Evolutionary conservation across 2,329 filamentous ascomycete genomes (phyloP), one percentile per base, ranked within the genome.

Genomic region (Phyllosticta paracitricarpa): DNA sequence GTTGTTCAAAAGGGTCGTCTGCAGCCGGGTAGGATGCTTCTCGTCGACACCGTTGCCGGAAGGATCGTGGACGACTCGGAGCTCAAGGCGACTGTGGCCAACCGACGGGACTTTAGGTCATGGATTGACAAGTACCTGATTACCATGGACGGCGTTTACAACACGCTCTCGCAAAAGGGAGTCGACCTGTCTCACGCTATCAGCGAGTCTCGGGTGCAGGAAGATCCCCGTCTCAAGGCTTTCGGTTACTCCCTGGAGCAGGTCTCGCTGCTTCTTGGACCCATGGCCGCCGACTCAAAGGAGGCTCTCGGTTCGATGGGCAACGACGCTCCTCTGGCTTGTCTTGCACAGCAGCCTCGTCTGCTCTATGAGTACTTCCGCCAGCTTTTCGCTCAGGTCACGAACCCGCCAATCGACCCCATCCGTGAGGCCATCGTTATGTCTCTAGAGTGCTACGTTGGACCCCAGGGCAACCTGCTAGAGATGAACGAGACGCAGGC

Each of bases 351-450:
- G 66, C 89, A 92, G 65, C 91, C 93, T 67, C 89, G 92, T 67
- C 81, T 96, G 59, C 83, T 97, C 22, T 96, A 89, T 75, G 93
- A 97, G 75, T 97, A 97, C 78, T 97, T 97, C 87, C 87, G 93
- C 65, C 90, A 97, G 79, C 86, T 97, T 53, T 97, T 97, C 74
- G 93, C 93, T 9, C 93, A 97, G 78, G 93, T 97, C 73, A 97
- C 93, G 64, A 97, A 97, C 76, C 93, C 93, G 67, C 93, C 93
- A 14, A 97, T 97, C 71, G 93, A 97, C 71, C 93, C 93, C 33
- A 97, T 97, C 68, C 84, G 93, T 75, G 93, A 97, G 81, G 93
- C 92, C 28, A 94, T 97, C 70, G 93, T 97, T 75, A 97, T 97
- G 93, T 97, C 93, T 61, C 79, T 97, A 51, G 92, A 96, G 73